These are phyloP conservation scores for Diaporthe sp. DNA, from an alignment of 2,329 filamentous ascomycete species.

Conservation along the genomic window DNA sequence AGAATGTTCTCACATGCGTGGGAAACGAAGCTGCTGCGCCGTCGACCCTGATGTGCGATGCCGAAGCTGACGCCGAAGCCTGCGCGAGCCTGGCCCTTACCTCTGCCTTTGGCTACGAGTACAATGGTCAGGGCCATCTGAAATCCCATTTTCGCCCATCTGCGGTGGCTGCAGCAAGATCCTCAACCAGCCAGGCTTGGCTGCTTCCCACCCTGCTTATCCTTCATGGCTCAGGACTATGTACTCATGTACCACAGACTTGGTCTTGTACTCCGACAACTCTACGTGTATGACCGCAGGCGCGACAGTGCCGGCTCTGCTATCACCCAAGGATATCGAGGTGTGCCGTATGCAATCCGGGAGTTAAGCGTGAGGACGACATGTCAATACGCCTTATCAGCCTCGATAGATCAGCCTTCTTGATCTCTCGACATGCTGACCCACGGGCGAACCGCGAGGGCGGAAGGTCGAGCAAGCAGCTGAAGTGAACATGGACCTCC, in stretches of 20 bases:
- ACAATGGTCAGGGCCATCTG: slow-evolving; percentile 10
- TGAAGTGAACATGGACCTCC: background rate
- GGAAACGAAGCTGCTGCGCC: slow-evolving; percentile 19
- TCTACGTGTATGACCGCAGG: slow-evolving; percentile 1
- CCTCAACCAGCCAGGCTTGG: slow-evolving; percentile 14
- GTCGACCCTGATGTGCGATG: slow-evolving; percentile 8
- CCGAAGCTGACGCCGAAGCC: slow-evolving; percentile 26
- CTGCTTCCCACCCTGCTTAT: slow-evolving; percentile 20
- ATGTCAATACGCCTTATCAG: background rate
- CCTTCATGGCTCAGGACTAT: slow-evolving; percentile 3
- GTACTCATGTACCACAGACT: slow-evolving; percentile 28
- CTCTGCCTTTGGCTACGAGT: background rate
- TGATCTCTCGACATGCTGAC: background rate
- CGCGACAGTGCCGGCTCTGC: slow-evolving; percentile 5
- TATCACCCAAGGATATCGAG: background rate
- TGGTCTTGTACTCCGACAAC: slow-evolving; percentile 12
- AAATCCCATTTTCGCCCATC: slow-evolving; percentile 11
- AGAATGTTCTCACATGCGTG: background rate
- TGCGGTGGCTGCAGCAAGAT: slow-evolving; percentile 26
- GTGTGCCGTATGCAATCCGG: slow-evolving; percentile 2
- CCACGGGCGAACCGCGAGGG: slow-evolving; percentile 6
- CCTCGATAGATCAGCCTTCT: background rate
- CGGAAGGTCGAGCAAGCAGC: slow-evolving; percentile 11
- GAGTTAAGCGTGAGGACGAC: background rate
- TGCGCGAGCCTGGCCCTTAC: background rate